Base-by-base conservation (phyloP, 129 eudicot species). In the Helichrysum umbraculigerum region DNA sequence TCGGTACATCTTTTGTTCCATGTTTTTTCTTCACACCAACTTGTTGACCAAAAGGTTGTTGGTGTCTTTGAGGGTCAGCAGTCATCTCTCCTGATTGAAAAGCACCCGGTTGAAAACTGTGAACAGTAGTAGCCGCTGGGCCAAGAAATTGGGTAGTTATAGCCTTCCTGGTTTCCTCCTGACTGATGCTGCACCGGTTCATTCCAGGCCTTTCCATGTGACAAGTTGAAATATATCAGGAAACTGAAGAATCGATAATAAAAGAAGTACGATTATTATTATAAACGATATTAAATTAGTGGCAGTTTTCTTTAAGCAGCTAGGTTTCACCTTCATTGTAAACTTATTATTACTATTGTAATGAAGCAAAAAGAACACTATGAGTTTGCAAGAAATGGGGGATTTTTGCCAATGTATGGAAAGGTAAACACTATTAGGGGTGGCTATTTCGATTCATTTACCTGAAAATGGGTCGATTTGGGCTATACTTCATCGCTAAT, bases 111-210 rank as follows among this genome's bases (percentile, higher is more conserved):
- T 51, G 89, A 56, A 19, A 56, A 41, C 77, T 74, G 57, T 83
- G 87, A 57, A 60, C 54, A 56, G 71, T 76, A 61, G 87, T 75
- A 78, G 85, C 76, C 20, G 87, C 76, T 17, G 86, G 84, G 47
- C 76, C 85, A 42, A 71, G 85, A 84, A 82, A 85, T n/a, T 76
- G 97, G 63, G 96, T 64, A 39, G 81, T 75, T 34, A 88, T 57
- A 65, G 97, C 97, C 78, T 83, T 87, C 6, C 87, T 87, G 12
- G 97, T 87, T 82, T 86, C 90, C 50, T 95, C 97, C 76, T 95
- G 88, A 51, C 91, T 82, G 61, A 91, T 44, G 73, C 81, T 79
- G 79, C 99, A 95, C 16, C 86, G 83, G 72, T 95, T 95, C 99
- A 89, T 87, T 79, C 92, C 95, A 74, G 96, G 97, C 88, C 99